A percentile compares a stretch with the other conserved stretches of the same genome.
These are phyloP conservation scores for Eucalyptus fibrosa DNA, from an alignment of 345 rosid genomes.

Conservation along the genomic window DNA sequence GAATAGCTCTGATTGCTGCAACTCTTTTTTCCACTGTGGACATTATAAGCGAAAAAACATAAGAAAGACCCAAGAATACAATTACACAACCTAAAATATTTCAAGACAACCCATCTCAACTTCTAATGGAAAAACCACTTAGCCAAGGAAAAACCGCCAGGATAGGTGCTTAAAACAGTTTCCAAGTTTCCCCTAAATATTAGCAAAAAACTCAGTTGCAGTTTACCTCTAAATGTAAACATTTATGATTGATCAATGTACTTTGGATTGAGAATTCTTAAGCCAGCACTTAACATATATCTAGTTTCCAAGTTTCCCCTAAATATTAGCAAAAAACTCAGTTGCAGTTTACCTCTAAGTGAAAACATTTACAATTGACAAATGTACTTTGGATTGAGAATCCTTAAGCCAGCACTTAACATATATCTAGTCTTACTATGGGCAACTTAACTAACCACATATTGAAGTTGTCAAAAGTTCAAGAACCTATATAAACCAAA, in stretches of 20 bases:
- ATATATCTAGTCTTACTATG: background rate
- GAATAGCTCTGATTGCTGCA: slow-evolving; percentile 60
- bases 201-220: background rate
- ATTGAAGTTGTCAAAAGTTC: background rate
- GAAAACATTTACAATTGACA: background rate
- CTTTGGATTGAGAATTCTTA: background rate
- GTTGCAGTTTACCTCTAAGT: background rate
- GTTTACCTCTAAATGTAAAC: background rate
- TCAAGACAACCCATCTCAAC: background rate
- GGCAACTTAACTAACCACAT: background rate
- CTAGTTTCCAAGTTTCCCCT: background rate
- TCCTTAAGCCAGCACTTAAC: background rate
- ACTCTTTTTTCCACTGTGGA: slow-evolving; percentile 47
- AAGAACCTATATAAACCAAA: background rate
- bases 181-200: background rate
- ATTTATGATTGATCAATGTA: background rate
- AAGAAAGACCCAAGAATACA: background rate
- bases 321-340: background rate
- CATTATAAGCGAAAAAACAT: background rate
- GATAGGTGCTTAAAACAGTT: background rate
- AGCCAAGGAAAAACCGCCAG: background rate
- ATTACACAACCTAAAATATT: background rate
- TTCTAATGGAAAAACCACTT: background rate
- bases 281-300: background rate
- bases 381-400: background rate